These are phyloP conservation scores for Botrytis fragariae DNA, from an alignment of 2,329 filamentous ascomycete genomes.

Conservation along the genomic window DNA sequence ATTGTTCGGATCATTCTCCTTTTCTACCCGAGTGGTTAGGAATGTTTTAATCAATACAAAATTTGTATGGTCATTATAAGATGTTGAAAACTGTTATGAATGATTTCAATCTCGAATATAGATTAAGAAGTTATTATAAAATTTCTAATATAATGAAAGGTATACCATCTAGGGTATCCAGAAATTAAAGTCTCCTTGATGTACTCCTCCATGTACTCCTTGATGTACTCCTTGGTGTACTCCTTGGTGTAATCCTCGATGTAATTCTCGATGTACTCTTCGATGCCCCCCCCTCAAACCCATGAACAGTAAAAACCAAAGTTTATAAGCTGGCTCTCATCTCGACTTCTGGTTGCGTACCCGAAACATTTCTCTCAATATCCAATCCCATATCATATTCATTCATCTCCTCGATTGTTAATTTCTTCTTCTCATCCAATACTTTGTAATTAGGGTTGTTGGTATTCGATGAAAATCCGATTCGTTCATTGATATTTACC, in stretches of 20 bases:
- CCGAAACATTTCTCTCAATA: conserved; percentile 39
- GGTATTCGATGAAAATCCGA: conserved; percentile 40
- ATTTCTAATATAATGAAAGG: neutral
- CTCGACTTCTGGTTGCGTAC: conserved; percentile 2
- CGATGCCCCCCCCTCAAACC: too few species aligned
- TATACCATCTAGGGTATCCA: neutral
- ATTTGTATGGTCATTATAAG: neutral
- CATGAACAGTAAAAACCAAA: neutral
- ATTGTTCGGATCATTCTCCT: conserved; percentile 6
- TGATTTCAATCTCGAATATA: neutral
- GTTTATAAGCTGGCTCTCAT: conserved; percentile 16
- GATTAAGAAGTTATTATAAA: neutral
- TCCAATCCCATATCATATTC: conserved; percentile 59
- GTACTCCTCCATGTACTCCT: neutral
- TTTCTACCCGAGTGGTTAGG: neutral
- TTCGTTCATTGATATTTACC: conserved; percentile 56
- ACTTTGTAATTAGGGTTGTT: conserved; percentile 56
- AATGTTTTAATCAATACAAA: neutral
- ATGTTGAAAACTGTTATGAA: neutral
- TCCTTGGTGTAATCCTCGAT: neutral
- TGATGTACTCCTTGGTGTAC: neutral
- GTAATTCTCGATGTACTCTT: neutral
- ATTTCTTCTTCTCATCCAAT: conserved; percentile 54
- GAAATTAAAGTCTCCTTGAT: neutral
- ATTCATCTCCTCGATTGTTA: conserved; percentile 70